These are phyloP conservation scores for Goffeauzyma gilvescens DNA, from an alignment of 768 basidiomycete species.

Conservation along the genomic window DNA sequence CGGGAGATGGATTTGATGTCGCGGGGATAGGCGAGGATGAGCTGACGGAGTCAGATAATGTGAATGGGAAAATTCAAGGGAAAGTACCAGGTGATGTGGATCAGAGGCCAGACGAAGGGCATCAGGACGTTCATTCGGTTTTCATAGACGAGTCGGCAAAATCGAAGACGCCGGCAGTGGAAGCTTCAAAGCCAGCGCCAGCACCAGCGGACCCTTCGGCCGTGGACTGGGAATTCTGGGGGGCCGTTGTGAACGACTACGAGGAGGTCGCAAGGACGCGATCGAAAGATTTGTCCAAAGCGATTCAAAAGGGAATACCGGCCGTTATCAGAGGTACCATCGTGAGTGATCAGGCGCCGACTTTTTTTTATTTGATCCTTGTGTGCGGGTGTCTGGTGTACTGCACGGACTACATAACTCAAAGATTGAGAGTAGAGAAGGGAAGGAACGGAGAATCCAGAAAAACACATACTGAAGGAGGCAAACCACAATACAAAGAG, in stretches of 20 bases:
- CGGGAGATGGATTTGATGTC: not conserved
- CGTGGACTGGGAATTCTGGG: slow-evolving; percentile 83
- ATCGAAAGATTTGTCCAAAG: slow-evolving; percentile 60
- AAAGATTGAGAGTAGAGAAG: no score
- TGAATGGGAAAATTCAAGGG: slow-evolving; percentile 1
- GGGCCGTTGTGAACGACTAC: slow-evolving; percentile 81
- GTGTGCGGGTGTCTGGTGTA: no score
- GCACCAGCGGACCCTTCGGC: not conserved
- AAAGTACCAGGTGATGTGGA: slow-evolving; percentile 11
- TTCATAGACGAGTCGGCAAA: not conserved
- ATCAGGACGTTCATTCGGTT: not conserved
- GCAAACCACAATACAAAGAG: no score
- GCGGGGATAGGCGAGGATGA: not conserved
- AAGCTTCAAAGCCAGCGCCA: no score
- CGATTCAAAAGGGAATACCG: slow-evolving; percentile 85
- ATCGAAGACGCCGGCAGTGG: no score
- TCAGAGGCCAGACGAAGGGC: slow-evolving; percentile 9
- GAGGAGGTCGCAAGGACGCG: slow-evolving; percentile 62
- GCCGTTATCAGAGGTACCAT: slow-evolving; percentile 89
- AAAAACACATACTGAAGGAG: no score
- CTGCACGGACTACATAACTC: no score
- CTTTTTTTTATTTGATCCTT: not conserved
- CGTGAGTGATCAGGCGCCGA: slow-evolving; percentile 42
- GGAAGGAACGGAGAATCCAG: no score
- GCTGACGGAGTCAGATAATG: not conserved